Percentiles rank a stretch among this genome's conserved stretches.
These are phyloP conservation scores for Chloris gayana DNA, from an alignment of 176 grass and related monocot genomes.

Conservation along the genomic window DNA sequence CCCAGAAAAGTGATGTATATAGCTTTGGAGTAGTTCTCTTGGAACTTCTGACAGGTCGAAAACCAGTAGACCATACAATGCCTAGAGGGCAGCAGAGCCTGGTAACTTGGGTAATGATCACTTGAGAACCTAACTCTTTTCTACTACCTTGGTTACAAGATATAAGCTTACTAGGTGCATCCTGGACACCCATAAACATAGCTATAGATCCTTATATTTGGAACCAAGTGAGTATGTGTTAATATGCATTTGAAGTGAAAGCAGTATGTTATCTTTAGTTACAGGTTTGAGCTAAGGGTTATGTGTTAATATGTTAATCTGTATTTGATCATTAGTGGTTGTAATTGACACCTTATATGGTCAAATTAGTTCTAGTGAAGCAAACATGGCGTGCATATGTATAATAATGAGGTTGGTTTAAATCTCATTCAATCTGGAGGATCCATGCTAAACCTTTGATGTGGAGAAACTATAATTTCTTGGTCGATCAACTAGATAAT, in stretches of 20 bases:
- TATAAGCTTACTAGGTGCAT: no score
- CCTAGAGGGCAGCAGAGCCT: conserved; percentile 95
- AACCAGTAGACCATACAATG: conserved; percentile 97
- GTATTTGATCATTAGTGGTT: neutral
- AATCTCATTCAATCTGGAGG: neutral
- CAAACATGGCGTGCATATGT: neutral
- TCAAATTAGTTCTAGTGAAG: conserved; percentile 11
- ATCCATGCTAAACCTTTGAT: neutral
- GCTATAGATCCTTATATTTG: no score
- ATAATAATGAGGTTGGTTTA: neutral
- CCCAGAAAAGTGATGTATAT: conserved; percentile 95
- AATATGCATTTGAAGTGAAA: no score
- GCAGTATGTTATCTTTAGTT: no score
- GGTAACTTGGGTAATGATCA: conserved; percentile 83
- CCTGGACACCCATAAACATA: no score
- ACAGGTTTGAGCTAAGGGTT: no score
- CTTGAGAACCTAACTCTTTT: neutral
- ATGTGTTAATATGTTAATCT: neutral
- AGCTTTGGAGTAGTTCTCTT: conserved; percentile 97
- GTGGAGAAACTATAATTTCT: neutral
- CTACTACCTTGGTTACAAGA: neutral
- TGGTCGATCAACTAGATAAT: conserved; percentile 5
- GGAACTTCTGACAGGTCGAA: conserved; percentile 92
- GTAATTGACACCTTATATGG: neutral
- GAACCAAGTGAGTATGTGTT: neutral